Evolutionary conservation across 75 land plant species (phyloP), one percentile per base, ranked within the genome.

Genomic region (Larix kaempferi): DNA sequence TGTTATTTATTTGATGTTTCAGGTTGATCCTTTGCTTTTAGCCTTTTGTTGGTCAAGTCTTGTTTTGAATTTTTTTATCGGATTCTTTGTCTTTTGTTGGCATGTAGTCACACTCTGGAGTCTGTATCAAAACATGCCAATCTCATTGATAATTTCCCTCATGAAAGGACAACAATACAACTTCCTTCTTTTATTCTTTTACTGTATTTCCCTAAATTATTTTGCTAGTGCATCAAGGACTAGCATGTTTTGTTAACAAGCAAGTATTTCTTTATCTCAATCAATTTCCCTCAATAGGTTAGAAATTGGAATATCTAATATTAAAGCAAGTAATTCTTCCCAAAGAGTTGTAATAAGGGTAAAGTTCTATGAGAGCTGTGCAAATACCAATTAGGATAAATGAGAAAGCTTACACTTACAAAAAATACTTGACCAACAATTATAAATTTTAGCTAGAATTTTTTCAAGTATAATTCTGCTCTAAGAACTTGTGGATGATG

Each of bases 201-300:
- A 22, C 25, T 21, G 25, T 21, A 8, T 60, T 16, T 21, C 6
- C 37, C 67, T 15, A 64, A 64, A 64, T 64, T 29, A 29, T 4
- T 64, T 64, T 64, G 17, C 33, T 19, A n/a, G 8, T 44, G 49
- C 52, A 67, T 21, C 35, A 39, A 6, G 0, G 35, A 37, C 37
- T 67, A 44, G 17, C n/a, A 39, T 39, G 23, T 6, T 39, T 17
- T 67, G 52, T 67, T 26, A 59, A n/a, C 22, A n/a, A n/a, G n/a
- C n/a, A 57, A 17, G 17, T 65, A 65, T 33, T 65, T 65, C 39
- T 65, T 65, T 67, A 67, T 67, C 71, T 67, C 22, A 39, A 17
- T 67, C n/a, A 37, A 15, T 41, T 29, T 29, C n/a, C 41, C 39
- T 69, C 52, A n/a, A 19, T 65, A 29, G 39, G 6, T 65, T 65